Evolutionary conservation across 805 yeast species (phyloP).

Genomic region (Sungouiella blattae): DNA sequence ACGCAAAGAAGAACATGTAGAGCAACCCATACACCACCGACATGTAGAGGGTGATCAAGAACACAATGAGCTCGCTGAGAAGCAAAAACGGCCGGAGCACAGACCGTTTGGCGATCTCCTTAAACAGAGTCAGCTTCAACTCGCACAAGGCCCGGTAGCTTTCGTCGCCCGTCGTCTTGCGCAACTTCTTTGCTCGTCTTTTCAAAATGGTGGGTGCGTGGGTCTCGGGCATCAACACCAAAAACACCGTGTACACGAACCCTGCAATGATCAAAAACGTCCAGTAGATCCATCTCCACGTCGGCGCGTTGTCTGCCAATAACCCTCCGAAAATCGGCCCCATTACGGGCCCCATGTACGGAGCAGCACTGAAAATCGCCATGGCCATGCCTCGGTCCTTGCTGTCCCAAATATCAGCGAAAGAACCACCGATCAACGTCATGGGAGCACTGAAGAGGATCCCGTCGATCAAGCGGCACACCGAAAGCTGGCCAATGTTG

Average conservation of each 20-base stretch:
- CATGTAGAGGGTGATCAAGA: slow-evolving; percentile 63
- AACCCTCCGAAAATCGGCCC: slow-evolving; percentile 20
- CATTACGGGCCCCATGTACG: slow-evolving; percentile 19
- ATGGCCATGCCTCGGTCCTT: slow-evolving; percentile 60
- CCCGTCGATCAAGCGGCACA: slow-evolving; percentile 48
- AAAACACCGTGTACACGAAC: slow-evolving; percentile 11
- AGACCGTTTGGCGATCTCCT: slow-evolving; percentile 43
- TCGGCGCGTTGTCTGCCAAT: slow-evolving; percentile 48
- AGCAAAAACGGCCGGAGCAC: slow-evolving; percentile 61
- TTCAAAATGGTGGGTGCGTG: slow-evolving; percentile 16
- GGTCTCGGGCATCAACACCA: slow-evolving; percentile 15
- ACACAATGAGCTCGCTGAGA: slow-evolving; percentile 68
- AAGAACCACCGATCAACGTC: slow-evolving; percentile 51
- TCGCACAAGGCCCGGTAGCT: slow-evolving; percentile 48
- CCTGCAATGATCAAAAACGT: slow-evolving; percentile 18
- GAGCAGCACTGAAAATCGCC: slow-evolving; percentile 59
- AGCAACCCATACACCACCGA: slow-evolving; percentile 76
- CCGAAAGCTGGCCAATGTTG: slow-evolving; percentile 54
- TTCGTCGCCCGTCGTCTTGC: slow-evolving; percentile 48
- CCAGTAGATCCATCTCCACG: slow-evolving; percentile 20
- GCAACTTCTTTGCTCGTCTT: slow-evolving; percentile 44
- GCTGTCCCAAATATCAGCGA: slow-evolving; percentile 49
- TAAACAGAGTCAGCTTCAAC: slow-evolving; percentile 38
- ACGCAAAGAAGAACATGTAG: slow-evolving; percentile 78
- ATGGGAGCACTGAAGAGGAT: slow-evolving; percentile 49